Evolutionary conservation across 2,329 filamentous ascomycete species (phyloP).

Genomic region (Aspergillus fumigatus): DNA sequence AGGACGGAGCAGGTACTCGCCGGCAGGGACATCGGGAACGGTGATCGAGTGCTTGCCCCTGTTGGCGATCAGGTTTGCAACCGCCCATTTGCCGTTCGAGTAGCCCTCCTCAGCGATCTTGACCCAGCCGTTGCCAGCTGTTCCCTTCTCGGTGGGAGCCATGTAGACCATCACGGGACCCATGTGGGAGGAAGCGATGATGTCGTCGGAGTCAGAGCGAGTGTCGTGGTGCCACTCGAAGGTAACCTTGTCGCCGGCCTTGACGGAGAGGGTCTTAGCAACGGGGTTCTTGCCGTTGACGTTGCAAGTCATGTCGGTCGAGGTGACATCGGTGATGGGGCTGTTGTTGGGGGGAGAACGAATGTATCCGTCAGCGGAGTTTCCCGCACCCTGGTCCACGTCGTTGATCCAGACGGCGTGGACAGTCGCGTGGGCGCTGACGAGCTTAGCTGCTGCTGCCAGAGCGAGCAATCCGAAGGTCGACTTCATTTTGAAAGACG

Average conservation of each 20-base stretch:
- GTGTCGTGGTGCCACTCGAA: constrained; percentile 21
- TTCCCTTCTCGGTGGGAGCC: constrained; percentile 15
- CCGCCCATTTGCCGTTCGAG: constrained; percentile 15
- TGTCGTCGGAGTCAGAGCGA: constrained; percentile 16
- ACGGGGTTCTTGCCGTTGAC: constrained; percentile 14
- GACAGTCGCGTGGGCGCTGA: constrained; percentile 17
- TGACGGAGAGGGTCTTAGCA: constrained; percentile 15
- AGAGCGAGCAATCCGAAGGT: constrained; percentile 19
- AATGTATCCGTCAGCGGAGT: constrained; percentile 16
- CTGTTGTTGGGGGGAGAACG: constrained; percentile 19
- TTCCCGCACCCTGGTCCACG: constrained; percentile 17
- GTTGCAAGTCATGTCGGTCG: constrained; percentile 19
- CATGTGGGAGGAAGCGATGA: constrained; percentile 18
- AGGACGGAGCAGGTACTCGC: constrained; percentile 20
- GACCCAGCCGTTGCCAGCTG: constrained; percentile 17
- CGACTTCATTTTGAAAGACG: constrained; percentile 15
- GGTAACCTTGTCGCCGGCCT: constrained; percentile 19
- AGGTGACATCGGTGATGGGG: constrained; percentile 18
- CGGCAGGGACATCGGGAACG: constrained; percentile 18
- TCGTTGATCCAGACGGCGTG: constrained; percentile 21
- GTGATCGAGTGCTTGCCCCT: constrained; percentile 19
- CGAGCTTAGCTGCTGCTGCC: constrained; percentile 19
- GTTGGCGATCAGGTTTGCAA: constrained; percentile 16
- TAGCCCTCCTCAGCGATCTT: constrained; percentile 21
- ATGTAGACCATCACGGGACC: constrained; percentile 20